Evolutionary conservation across 1,284 basidiomycete genomes (phyloP), one percentile per base, ranked within the genome.

Genomic region (Trichosporon sp.): DNA sequence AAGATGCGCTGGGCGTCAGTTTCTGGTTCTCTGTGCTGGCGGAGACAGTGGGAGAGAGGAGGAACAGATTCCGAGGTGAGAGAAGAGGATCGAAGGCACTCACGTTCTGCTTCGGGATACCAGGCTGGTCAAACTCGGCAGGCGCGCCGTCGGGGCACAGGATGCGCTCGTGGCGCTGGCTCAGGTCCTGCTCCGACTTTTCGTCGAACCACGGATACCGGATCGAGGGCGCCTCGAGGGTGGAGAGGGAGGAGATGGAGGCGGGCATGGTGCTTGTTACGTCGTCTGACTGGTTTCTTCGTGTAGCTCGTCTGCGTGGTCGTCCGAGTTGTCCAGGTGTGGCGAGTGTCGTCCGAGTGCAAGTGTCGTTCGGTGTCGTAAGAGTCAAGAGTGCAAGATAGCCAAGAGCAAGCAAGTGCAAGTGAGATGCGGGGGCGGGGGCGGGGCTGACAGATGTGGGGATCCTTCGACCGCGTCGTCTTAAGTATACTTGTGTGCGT

Each of bases 151-250:
- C 27, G n/a, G 64, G 64, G 4, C 29, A 32, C 27, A 65, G 32
- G 44, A 65, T 65, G 64, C 64, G 64, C 64, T 65, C 64, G 32
- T 32, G 29, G 64, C 64, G 64, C 12, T 42, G 64, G 56, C 27
- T 13, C 21, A 60, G 13, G 3, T 60, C 56, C 11, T 60, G 56
- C 18, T 60, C 56, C 6, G 29, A 27, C 29, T 60, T 60, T 29
- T 60, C 56, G 56, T 31, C 56, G 47, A 51, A 51, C 56, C 56
- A 60, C 29, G 56, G 56, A 29, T 31, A 60, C 15, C 56, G 56
- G 11, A 60, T 29, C 27, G 56, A 60, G 29, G 56, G 56, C 29
- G 56, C 56, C 56, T 60, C 56, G 56, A 60, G 27, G 3, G 56
- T 60, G 29, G 21, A 25, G 13, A 60, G 29, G 27, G 56, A 60